Percentiles rank a stretch among this genome's conserved stretches.
Conservation (phyloP, 2,329 filamentous ascomycete genomes). For the Cytospora leucostoma region DNA sequence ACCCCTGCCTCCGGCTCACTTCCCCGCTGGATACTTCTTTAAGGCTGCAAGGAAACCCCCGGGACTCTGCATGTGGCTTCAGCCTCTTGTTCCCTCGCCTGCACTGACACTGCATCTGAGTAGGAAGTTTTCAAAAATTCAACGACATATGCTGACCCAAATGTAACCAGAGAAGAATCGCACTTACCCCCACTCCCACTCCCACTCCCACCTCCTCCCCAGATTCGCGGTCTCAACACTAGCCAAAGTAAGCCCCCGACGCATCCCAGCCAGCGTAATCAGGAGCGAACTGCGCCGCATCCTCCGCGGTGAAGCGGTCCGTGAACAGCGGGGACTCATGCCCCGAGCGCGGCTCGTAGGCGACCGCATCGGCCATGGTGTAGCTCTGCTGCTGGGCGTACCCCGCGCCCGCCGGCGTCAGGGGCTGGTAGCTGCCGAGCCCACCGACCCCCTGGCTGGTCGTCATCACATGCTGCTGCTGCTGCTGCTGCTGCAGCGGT, state of each 20-base stretch:
- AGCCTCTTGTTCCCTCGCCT: no score
- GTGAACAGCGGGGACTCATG: slow-evolving; percentile 18
- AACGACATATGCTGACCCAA: no score
- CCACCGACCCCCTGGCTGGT: not conserved
- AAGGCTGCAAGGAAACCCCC: no score
- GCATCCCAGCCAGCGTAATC: slow-evolving; percentile 1
- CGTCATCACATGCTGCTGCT: not conserved
- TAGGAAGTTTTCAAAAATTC: no score
- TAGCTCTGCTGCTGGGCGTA: slow-evolving; percentile 26
- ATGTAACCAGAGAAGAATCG: not conserved
- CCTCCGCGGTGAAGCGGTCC: slow-evolving; percentile 4
- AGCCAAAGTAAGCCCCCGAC: slow-evolving; percentile 7
- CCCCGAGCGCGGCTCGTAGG: slow-evolving; percentile 29
- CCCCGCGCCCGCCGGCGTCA: not conserved
- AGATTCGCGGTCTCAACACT: not conserved
- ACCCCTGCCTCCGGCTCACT: no score
- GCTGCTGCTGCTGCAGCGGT: not conserved
- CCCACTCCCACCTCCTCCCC: not conserved
- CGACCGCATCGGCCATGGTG: slow-evolving; percentile 26
- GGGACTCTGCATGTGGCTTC: no score
- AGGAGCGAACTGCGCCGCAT: slow-evolving; percentile 8
- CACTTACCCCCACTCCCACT: no score
- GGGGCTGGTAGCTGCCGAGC: slow-evolving; percentile 7
- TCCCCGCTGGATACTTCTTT: no score
- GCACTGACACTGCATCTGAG: no score